Base-by-base conservation (phyloP, 176 grass and related monocot genomes). In the Luzula sylvatica region DNA sequence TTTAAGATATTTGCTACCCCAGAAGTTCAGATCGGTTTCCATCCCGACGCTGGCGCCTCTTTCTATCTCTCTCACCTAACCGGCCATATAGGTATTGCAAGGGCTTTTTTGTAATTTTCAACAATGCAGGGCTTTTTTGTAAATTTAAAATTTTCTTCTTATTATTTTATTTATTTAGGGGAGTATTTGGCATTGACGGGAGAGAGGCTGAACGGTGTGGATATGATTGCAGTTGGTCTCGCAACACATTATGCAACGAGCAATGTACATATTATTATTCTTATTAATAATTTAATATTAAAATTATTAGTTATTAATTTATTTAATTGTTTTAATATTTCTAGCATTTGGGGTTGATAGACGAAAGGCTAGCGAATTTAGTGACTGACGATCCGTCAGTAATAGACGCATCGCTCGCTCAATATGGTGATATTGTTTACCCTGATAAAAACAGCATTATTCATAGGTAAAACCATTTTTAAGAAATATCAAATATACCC, bases 211-310 rank as follows among this genome's bases (percentile, higher is more conserved):
- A 74, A 74, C 76, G 92, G 81, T 46, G 56, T 73, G 1, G 92
- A 98, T 80, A 98, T 98, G 92, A 15, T 98, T 61, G 65, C 92
- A 46, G 77, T 98, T 82, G 92, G 81, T 73, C 85, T 98, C 50
- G 92, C 92, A 7, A 90, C 92, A 65, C 92, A 98, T 65, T 90
- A 77, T 75, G 52, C 55, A 65, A 70, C 59, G 56, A 88, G 73
- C 58, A 83, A 42, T 4, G 89, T n/a, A n/a, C n/a, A n/a, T n/a
- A n/a, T n/a, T n/a, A n/a, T n/a, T n/a, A n/a, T n/a, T 57, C 15
- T 19, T 40, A 16, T 23, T 57, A 11, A 40, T 39, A 2, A 39
- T 41, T 38, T 51, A 21, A 11, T 20, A 50, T 20, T 50, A 50
- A 20, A 50, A 72, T 69, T 23, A 18, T 38, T 55, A 23, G 20